A percentile compares a stretch with the other conserved stretches of the same genome.
Conservation (phyloP, 169 alveolate species). For the Cryptosporidium meleagridis region DNA sequence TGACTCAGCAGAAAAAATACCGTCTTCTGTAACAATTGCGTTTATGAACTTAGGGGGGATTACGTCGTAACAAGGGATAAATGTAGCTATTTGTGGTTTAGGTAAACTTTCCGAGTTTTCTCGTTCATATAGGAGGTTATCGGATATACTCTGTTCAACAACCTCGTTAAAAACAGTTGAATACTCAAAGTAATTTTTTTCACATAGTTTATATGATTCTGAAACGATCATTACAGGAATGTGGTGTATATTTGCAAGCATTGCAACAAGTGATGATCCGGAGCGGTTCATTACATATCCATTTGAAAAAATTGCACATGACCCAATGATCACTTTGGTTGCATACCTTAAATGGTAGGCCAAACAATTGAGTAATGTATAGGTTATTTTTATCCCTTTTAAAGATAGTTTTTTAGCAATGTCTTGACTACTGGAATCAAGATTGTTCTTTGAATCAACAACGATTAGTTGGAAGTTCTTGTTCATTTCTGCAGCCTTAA, state of each 20-base stretch:
- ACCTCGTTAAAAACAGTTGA: constrained; percentile 57
- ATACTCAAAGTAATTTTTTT: constrained; percentile 51
- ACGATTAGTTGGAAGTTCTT: constrained; percentile 48
- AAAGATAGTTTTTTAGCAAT: constrained; percentile 33
- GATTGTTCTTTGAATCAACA: constrained; percentile 37
- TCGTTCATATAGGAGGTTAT: neutral
- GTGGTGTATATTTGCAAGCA: constrained; percentile 49
- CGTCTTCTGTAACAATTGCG: constrained; percentile 70
- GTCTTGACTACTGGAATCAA: constrained; percentile 31
- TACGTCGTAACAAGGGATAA: constrained; percentile 57
- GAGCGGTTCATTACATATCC: constrained; percentile 73
- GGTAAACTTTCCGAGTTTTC: neutral
- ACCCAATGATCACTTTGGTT: constrained; percentile 57
- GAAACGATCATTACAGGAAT: constrained; percentile 60
- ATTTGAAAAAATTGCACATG: constrained; percentile 63
- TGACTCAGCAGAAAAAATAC: constrained; percentile 28
- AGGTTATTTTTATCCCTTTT: constrained; percentile 43
- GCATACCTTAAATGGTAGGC: constrained; percentile 51
- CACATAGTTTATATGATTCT: constrained; percentile 60
- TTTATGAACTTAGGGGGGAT: constrained; percentile 57
- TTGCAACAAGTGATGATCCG: constrained; percentile 58
- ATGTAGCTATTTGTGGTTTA: neutral
- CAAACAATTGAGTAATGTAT: constrained; percentile 53
- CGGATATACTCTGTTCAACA: constrained; percentile 5
- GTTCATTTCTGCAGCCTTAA: constrained; percentile 50